A percentile compares a stretch with the other conserved stretches of the same genome.
Conservation (phyloP, 2,329 filamentous ascomycete genomes). For the Fusarium sp. region DNA sequence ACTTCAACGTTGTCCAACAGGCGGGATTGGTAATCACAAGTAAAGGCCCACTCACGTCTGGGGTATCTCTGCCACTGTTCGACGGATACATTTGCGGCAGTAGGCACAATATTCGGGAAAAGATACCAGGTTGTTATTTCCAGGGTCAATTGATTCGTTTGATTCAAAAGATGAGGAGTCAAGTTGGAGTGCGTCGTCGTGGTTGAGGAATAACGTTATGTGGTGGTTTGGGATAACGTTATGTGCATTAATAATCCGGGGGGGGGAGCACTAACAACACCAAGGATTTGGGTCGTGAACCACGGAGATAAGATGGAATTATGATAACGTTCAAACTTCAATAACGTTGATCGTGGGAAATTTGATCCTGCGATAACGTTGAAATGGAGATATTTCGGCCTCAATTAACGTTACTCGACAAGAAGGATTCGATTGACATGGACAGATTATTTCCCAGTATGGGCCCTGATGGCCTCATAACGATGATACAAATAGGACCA, state of each 20-base stretch:
- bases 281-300: not conserved
- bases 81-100: constrained; percentile 28
- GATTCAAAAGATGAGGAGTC: not conserved
- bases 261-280: not conserved
- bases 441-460: not conserved
- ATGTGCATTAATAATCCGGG: constrained; percentile 13
- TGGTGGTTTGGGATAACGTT: constrained; percentile 18
- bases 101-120: not conserved
- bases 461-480: not conserved
- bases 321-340: not conserved
- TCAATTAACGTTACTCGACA: not conserved
- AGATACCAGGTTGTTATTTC: not conserved
- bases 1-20: not conserved
- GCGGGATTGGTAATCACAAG: constrained; percentile 25
- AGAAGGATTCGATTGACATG: not conserved
- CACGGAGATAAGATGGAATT: not conserved
- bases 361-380: not conserved
- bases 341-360: constrained; percentile 9
- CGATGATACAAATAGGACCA: not conserved
- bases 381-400: not conserved
- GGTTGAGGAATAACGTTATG: constrained; percentile 22
- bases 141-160: not conserved
- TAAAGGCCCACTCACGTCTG: constrained; percentile 28
- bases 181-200: not conserved
- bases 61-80: constrained; percentile 11